Evolutionary conservation across 257 asterid species (phyloP).

Genomic region (Jasminum sambac): DNA sequence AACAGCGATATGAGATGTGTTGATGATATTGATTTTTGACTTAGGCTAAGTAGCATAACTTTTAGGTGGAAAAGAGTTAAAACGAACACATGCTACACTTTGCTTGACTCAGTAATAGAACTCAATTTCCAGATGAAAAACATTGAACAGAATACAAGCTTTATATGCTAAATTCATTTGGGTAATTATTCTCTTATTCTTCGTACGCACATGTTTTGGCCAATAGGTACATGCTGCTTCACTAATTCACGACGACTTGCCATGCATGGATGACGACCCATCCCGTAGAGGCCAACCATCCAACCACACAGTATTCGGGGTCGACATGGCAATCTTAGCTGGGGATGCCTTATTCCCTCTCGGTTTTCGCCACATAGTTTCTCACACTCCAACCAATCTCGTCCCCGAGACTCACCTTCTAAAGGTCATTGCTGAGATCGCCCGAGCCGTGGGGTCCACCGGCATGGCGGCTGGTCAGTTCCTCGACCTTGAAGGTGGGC

Average conservation of each 20-base stretch:
- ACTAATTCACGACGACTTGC: slow-evolving; percentile 86
- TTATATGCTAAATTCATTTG: too few species aligned
- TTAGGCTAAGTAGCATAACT: too few species aligned
- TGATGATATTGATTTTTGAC: too few species aligned
- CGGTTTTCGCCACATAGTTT: slow-evolving; percentile 87
- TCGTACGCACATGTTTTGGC: slow-evolving; percentile 1
- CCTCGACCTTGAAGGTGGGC: slow-evolving; percentile 78
- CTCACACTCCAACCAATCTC: slow-evolving; percentile 75
- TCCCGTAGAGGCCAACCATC: slow-evolving; percentile 88
- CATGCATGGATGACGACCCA: slow-evolving; percentile 97
- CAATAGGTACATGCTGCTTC: slow-evolving; percentile 93
- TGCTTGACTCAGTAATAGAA: too few species aligned
- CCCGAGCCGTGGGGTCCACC: slow-evolving; percentile 94
- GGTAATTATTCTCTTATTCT: slow-evolving; percentile 8
- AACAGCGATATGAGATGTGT: too few species aligned
- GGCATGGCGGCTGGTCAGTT: slow-evolving; percentile 99
- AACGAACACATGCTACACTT: too few species aligned
- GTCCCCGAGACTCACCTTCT: slow-evolving; percentile 75
- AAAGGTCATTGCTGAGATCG: slow-evolving; percentile 78
- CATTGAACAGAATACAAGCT: too few species aligned
- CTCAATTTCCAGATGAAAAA: too few species aligned
- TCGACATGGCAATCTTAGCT: slow-evolving; percentile 91
- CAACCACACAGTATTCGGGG: slow-evolving; percentile 84
- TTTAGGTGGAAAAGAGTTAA: too few species aligned
- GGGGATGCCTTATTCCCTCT: slow-evolving; percentile 96